Evolutionary conservation across 495 filamentous ascomycete genomes (phyloP).

Genomic region (Penicillium robsamsonii): DNA sequence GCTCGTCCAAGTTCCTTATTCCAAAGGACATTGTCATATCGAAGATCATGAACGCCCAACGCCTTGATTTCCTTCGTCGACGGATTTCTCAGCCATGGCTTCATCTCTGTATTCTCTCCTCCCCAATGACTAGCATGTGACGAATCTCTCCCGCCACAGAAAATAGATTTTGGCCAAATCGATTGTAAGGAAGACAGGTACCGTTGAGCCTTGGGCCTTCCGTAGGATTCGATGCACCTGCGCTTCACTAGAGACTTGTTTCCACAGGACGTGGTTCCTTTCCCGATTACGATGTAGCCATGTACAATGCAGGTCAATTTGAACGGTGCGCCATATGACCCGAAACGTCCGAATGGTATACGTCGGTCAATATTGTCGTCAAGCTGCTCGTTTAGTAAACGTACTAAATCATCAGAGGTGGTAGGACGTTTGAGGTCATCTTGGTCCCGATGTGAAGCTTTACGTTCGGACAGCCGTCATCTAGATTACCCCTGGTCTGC

Average conservation of each 20-base stretch:
- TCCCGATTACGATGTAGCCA: constrained; percentile 49
- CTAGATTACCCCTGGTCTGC: no score
- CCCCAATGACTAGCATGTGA: constrained; percentile 51
- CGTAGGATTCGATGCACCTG: constrained; percentile 40
- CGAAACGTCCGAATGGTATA: constrained; percentile 22
- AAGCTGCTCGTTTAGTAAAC: constrained; percentile 24
- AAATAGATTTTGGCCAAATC: constrained; percentile 39
- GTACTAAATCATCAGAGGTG: constrained; percentile 5
- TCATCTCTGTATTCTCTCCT: constrained; percentile 23
- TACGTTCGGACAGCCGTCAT: no score
- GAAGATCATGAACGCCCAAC: constrained; percentile 22
- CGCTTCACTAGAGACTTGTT: constrained; percentile 41
- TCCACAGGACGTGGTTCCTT: constrained; percentile 43
- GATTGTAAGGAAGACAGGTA: constrained; percentile 47
- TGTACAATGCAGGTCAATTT: constrained; percentile 37
- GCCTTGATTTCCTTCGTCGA: constrained; percentile 23
- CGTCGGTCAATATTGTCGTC: constrained; percentile 31
- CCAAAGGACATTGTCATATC: constrained; percentile 31
- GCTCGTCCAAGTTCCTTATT: constrained; percentile 29
- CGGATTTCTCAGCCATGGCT: constrained; percentile 7
- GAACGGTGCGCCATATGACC: constrained; percentile 37
- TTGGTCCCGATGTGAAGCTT: no score
- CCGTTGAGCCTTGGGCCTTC: constrained; percentile 36
- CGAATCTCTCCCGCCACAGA: constrained; percentile 40
- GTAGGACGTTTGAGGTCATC: no score